Base-by-base conservation (phyloP, 345 rosid genomes). In the Eucalyptus sideroxylon region DNA sequence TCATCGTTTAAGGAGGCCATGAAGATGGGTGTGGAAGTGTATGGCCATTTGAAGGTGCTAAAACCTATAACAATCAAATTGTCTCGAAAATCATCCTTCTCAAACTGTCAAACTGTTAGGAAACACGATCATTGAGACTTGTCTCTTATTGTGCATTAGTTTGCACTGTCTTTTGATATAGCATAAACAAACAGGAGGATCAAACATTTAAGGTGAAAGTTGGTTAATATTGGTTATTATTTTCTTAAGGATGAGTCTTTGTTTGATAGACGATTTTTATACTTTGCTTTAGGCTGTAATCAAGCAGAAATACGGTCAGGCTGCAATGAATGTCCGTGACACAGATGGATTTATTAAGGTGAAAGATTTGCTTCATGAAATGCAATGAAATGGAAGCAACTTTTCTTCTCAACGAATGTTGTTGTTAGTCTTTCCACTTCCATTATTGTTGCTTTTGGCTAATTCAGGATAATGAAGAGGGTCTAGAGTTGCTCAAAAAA, bases 311-410 rank as follows among this genome's bases (percentile, higher is more conserved):
- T 98, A 97, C 24, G 99, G 99, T 24, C 99, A 98, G 92, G 99
- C 96, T 93, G 99, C 99, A 49, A 97, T 96, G 16, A 96, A 98
- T 88, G 99, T 96, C 44, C 98, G 99, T 92, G 99, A 98, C 90
- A 97, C 97, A 91, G 99, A 97, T 90, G 99, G 99, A 67, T 96
- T 97, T 88, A 98, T 98, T 92, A 98, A 94, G 98, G 98, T 96
- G 26, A 87, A 47, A 45, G 62, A 3, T 6, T 88, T 89, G 40
- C 9, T 51, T 2, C 37, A 47, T 0, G 16, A 67, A 60, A 14
- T 17, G 49, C 26, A 40, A 31, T 10, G n/a, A 80, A 56, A 56
- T 34, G 51, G 50, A 16, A 27, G 21, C 55, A 30, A 23, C 24
- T 37, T 88, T 31, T 47, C 37, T 47, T 26, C 49, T 21, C 50